Percentiles rank a stretch among this genome's conserved stretches.
These are phyloP conservation scores for Phialemonium atrogriseum DNA, from an alignment of 2,329 filamentous ascomycete species.

Conservation along the genomic window DNA sequence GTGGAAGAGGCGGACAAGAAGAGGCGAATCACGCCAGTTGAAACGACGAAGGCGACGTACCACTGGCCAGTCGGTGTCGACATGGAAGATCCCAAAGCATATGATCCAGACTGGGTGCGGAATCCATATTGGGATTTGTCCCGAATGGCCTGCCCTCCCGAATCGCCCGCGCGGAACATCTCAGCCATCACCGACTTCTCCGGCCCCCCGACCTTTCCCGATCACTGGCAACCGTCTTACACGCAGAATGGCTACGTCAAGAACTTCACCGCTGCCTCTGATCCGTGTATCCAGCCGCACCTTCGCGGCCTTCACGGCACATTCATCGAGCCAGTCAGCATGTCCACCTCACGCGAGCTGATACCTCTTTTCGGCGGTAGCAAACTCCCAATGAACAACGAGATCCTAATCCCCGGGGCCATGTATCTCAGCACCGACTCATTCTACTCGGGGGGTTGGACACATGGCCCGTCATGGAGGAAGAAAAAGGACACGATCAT, in stretches of 20 bases:
- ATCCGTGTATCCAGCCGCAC: conserved; percentile 47
- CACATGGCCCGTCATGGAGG: conserved; percentile 48
- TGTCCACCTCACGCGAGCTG: conserved; percentile 40
- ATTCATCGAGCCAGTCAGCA: conserved; percentile 40
- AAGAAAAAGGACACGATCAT: conserved; percentile 46
- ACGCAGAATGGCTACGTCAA: conserved; percentile 37
- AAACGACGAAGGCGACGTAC: conserved; percentile 33
- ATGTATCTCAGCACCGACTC: conserved; percentile 54
- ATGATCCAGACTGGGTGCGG: conserved; percentile 40
- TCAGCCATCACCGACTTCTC: conserved; percentile 27
- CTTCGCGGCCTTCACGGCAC: conserved; percentile 40
- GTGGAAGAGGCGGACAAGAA: conserved; percentile 37
- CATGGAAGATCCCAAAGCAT: conserved; percentile 20
- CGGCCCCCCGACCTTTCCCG: conserved; percentile 10
- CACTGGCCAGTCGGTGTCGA: conserved; percentile 31
- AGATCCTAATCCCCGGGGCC: conserved; percentile 52
- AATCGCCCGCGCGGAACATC: conserved; percentile 36
- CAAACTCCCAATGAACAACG: conserved; percentile 51
- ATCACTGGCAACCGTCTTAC: too few relatives aligned
- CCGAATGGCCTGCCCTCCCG: conserved; percentile 47
- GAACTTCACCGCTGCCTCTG: conserved; percentile 46
- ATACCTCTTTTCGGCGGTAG: conserved; percentile 51
- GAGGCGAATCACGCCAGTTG: conserved; percentile 32
- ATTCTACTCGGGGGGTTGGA: conserved; percentile 48
- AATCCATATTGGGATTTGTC: conserved; percentile 51